These are phyloP conservation scores for Pythium phragmiticola DNA, from an alignment of 352 stramenopile species.

Conservation along the genomic window DNA sequence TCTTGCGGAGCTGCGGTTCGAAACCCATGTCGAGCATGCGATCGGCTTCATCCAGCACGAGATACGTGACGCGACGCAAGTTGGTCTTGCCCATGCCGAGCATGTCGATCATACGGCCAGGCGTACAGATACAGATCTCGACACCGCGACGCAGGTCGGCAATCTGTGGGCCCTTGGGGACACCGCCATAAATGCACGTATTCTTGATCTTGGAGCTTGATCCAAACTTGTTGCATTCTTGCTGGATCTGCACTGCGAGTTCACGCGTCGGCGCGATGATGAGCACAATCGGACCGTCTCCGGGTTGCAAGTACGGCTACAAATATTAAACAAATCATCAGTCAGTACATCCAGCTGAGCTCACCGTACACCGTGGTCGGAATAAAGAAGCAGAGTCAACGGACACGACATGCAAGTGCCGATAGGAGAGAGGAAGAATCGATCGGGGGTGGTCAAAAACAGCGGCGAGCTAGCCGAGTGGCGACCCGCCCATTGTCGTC, in stretches of 20 bases:
- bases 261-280: slow-evolving; percentile 98
- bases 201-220: slow-evolving; percentile 98
- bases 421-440: slow-evolving; percentile 13
- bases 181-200: slow-evolving; percentile 98
- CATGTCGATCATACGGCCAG: slow-evolving; percentile 98
- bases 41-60: slow-evolving; percentile 99
- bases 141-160: slow-evolving; percentile 78
- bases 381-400: slow-evolving; percentile 26
- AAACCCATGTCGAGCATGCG: slow-evolving; percentile 97
- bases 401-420: slow-evolving; percentile 22
- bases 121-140: slow-evolving; percentile 91
- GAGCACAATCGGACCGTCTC: slow-evolving; percentile 98
- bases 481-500: slow-evolving; percentile 1
- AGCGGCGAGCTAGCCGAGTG: slow-evolving; percentile 24
- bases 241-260: slow-evolving; percentile 98
- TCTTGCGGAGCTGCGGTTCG: slow-evolving; percentile 93
- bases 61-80: slow-evolving; percentile 96
- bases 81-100: slow-evolving; percentile 96
- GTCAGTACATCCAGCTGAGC: slow-evolving; percentile 1
- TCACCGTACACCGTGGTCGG: slow-evolving; percentile 15
- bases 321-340: slow-evolving; percentile 28
- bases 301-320: slow-evolving; percentile 91
- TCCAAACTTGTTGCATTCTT: slow-evolving; percentile 99
- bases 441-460: slow-evolving; percentile 9
- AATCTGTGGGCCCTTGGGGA: slow-evolving; percentile 94